Evolutionary conservation across 257 asterid genomes (phyloP), one percentile per base, ranked within the genome.

Genomic region (Fraxinus excelsior): DNA sequence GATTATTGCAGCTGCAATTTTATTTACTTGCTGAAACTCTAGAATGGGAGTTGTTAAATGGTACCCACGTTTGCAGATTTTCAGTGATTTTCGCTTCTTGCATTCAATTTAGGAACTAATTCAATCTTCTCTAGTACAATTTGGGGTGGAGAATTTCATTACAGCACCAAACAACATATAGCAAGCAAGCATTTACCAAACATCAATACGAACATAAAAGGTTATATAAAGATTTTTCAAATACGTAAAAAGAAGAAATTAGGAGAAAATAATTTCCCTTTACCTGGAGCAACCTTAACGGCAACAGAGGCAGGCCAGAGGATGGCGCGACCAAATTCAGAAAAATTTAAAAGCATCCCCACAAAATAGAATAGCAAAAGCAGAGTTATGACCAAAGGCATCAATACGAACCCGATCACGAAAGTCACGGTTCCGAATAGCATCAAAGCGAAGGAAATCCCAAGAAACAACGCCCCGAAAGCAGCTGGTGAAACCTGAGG

Each of bases 341-440:
- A 88, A 77, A 94, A 85, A 85, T 89, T 86, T 12, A 97, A 91
- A 84, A 92, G 80, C 26, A 92, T 71, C 69, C 93, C 99, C 64
- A 91, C 96, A 40, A 89, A 80, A 78, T 91, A 94, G 77, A 88
- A 80, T 76, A 92, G 76, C 32, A 91, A 60, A 3, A 88, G 94
- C 86, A 91, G 86, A 14, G 91, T 96, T 16, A 92, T 67, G 19
- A 94, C 94, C 99, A 97, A 92, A 3, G 99, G 99, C 97, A 94
- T 89, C 94, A 94, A 79, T 26, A 94, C 37, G 77, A 94, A 94
- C 71, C 99, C 98, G 13, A 94, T 89, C 72, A 94, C 89, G 76
- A 94, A 92, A 76, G 96, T 94, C 56, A 94, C 88, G 51, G 98
- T 90, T 89, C 97, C 96, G 42, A 96, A 92, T 1, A 94, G 76